These are phyloP conservation scores for Fragaria vesca DNA, from an alignment of 306 rosid genomes.

Conservation along the genomic window DNA sequence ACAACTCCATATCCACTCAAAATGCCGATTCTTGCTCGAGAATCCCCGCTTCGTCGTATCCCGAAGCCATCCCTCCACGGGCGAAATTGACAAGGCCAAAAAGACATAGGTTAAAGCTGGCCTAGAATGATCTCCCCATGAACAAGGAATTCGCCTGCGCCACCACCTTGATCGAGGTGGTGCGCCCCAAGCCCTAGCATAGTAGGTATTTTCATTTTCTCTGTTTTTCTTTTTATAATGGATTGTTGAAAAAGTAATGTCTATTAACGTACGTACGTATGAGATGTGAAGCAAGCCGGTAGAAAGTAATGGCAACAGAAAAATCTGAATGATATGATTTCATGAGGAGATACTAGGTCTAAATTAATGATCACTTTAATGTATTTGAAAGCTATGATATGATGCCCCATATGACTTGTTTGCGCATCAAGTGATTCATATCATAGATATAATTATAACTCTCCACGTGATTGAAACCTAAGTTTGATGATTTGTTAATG, in stretches of 20 bases:
- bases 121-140: too few relatives aligned
- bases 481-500: slow-evolving; percentile 14
- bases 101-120: too few relatives aligned
- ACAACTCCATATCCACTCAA: too few relatives aligned
- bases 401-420: background rate
- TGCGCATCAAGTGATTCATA: slow-evolving; percentile 4
- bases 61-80: too few relatives aligned
- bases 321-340: background rate
- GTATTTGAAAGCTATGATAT: background rate
- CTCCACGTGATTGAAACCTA: background rate
- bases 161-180: too few relatives aligned
- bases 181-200: too few relatives aligned
- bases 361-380: background rate
- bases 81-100: too few relatives aligned
- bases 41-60: too few relatives aligned
- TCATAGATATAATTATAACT: background rate
- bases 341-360: background rate
- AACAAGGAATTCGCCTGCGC: too few relatives aligned
- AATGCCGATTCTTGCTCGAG: too few relatives aligned
- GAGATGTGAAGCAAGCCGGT: background rate
- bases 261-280: background rate
- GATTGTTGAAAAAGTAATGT: background rate
- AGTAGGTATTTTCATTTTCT: too few relatives aligned
- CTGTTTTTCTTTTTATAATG: too few relatives aligned
- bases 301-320: background rate